Conservation (phyloP, 257 asterid genomes). For the Nicotiana undulata region DNA sequence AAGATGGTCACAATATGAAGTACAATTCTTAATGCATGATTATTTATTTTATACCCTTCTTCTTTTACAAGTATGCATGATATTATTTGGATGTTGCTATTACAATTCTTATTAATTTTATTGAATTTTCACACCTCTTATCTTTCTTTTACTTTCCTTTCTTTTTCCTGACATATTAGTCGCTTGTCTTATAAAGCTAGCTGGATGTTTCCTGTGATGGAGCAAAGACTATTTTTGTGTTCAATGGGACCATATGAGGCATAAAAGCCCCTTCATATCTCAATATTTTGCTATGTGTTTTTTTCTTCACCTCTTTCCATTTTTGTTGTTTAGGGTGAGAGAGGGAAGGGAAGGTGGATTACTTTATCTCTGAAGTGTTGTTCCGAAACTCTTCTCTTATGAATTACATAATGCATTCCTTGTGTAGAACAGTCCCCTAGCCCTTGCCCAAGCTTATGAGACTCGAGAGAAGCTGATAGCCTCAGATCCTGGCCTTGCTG, state of each 20-base stretch:
- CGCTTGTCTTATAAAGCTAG: background rate
- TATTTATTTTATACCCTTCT: background rate
- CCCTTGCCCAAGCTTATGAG: slow-evolving; percentile 95
- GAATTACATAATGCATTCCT: slow-evolving; percentile 12
- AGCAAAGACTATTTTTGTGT: background rate
- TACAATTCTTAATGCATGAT: background rate
- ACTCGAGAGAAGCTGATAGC: slow-evolving; percentile 65
- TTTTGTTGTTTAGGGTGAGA: background rate
- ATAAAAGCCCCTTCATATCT: background rate
- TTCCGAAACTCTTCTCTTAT: background rate
- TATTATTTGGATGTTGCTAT: background rate
- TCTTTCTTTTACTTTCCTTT: background rate
- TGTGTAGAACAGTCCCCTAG: slow-evolving; percentile 82
- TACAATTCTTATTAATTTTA: background rate
- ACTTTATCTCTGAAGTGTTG: background rate
- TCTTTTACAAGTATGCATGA: background rate
- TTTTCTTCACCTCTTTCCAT: background rate
- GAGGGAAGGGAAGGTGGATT: background rate
- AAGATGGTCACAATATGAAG: background rate
- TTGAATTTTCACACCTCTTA: background rate
- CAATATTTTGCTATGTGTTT: background rate
- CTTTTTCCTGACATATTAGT: background rate
- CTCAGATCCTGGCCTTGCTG: slow-evolving; percentile 74
- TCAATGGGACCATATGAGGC: background rate
- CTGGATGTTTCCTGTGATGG: background rate